Evolutionary conservation across 352 stramenopile species (phyloP).

Genomic region (Globisporangium emineosum): DNA sequence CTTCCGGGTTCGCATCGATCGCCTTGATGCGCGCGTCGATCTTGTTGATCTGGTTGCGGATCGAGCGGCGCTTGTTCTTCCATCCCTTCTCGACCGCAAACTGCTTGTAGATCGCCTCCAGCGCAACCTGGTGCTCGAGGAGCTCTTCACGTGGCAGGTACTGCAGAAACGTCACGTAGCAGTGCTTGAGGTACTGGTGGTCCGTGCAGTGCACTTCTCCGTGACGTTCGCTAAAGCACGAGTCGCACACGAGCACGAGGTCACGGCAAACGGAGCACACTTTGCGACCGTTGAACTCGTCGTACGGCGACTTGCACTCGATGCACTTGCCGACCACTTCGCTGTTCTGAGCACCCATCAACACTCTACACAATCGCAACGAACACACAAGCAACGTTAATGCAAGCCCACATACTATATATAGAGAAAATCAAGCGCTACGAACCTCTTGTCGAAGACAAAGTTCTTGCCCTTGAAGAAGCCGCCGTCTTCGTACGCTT

Average conservation of each 20-base stretch:
- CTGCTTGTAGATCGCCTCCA: slow-evolving; percentile 49
- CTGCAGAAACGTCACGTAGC: slow-evolving; percentile 70
- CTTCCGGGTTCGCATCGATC: slow-evolving; percentile 38
- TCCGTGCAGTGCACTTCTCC: slow-evolving; percentile 73
- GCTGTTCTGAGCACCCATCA: slow-evolving; percentile 55
- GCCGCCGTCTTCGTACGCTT: slow-evolving; percentile 51
- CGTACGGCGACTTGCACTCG: slow-evolving; percentile 47
- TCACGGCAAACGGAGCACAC: slow-evolving; percentile 75
- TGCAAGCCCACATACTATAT: not conserved
- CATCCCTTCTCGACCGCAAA: slow-evolving; percentile 53
- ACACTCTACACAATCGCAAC: slow-evolving; percentile 26
- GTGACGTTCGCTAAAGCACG: slow-evolving; percentile 52
- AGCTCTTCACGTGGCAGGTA: slow-evolving; percentile 50
- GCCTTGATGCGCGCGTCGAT: slow-evolving; percentile 41
- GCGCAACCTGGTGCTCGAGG: slow-evolving; percentile 34
- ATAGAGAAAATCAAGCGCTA: slow-evolving; percentile 4
- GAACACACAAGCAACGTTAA: not conserved
- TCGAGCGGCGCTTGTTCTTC: slow-evolving; percentile 69
- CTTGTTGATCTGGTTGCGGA: slow-evolving; percentile 70
- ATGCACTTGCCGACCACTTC: slow-evolving; percentile 75
- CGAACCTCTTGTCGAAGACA: slow-evolving; percentile 71
- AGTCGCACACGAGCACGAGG: slow-evolving; percentile 63
- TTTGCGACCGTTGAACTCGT: slow-evolving; percentile 67
- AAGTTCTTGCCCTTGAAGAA: slow-evolving; percentile 82
- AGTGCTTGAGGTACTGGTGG: slow-evolving; percentile 71